phyloP scores from a whole-genome alignment of 2,329 filamentous ascomycete genomes.

The Dryadomyces sulphureus region DNA sequence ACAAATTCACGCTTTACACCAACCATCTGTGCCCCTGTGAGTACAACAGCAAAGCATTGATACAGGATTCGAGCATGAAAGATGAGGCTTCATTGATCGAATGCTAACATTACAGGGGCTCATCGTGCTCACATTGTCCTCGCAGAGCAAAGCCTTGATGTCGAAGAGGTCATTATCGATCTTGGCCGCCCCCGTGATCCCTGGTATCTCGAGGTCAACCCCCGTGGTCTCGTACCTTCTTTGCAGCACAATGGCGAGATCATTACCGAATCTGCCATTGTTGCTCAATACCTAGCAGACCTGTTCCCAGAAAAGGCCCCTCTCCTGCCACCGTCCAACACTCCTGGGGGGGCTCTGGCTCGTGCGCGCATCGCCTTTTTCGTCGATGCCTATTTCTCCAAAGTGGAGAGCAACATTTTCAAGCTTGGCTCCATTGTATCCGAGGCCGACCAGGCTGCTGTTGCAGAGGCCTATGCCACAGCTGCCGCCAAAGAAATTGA shows the following conservation, averaged over 20 bases:
- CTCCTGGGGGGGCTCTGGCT: slow-evolving; percentile 38
- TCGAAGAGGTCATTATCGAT: slow-evolving; percentile 60
- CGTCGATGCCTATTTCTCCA: slow-evolving; percentile 18
- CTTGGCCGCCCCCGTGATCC: slow-evolving; percentile 50
- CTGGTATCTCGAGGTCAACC: slow-evolving; percentile 66
- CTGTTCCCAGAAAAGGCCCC: slow-evolving; percentile 37
- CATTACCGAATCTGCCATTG: slow-evolving; percentile 58
- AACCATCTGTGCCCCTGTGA: slow-evolving; percentile 12
- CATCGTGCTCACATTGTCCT: slow-evolving; percentile 64
- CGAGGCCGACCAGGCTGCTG: slow-evolving; percentile 32
- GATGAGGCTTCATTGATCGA: too few relatives aligned
- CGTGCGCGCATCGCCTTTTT: slow-evolving; percentile 60
- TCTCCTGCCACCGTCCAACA: slow-evolving; percentile 41
- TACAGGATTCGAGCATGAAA: background rate
- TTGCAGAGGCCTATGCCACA: slow-evolving; percentile 35
- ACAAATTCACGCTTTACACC: slow-evolving; percentile 12
- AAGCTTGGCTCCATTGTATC: slow-evolving; percentile 29
- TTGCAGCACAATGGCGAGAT: slow-evolving; percentile 52
- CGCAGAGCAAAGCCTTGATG: slow-evolving; percentile 48
- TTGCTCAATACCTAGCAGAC: slow-evolving; percentile 59
- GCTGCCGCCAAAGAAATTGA: slow-evolving; percentile 57
- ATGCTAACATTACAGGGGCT: slow-evolving; percentile 30
- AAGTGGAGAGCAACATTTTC: slow-evolving; percentile 29
- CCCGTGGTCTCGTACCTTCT: slow-evolving; percentile 61
- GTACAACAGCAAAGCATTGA: background rate